phyloP scores from a whole-genome alignment of 768 basidiomycete species.

The Lactarius vividus region DNA sequence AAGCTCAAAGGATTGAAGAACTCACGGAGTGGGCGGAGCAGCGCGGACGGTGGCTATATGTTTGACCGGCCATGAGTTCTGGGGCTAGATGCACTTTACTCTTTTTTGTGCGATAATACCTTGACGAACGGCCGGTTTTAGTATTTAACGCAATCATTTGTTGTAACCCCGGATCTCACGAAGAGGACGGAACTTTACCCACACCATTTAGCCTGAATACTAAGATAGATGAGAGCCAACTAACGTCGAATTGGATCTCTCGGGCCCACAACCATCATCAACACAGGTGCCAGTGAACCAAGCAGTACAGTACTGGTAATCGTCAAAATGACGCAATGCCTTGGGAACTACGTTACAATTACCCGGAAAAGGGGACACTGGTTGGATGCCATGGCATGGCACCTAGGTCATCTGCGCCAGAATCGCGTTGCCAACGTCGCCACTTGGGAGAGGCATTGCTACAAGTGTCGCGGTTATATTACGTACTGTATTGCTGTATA shows the following conservation, averaged over 20 bases:
- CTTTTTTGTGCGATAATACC: neutral
- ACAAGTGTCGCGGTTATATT: neutral
- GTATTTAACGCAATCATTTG: neutral
- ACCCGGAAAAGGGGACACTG: neutral
- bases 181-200: neutral
- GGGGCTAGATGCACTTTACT: neutral
- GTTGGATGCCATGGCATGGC: neutral
- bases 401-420: neutral
- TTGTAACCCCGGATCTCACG: neutral
- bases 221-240: neutral
- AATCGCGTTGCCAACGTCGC: neutral
- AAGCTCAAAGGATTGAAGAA: slow-evolving; percentile 31
- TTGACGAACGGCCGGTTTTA: neutral
- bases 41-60: slow-evolving; percentile 42
- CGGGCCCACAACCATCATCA: neutral
- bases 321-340: neutral
- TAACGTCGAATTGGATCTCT: neutral
- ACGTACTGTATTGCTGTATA: neutral
- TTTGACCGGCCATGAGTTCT: slow-evolving; percentile 28
- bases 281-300: neutral
- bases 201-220: neutral
- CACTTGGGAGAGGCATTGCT: neutral
- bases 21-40: slow-evolving; percentile 39
- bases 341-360: neutral
- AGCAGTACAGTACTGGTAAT: neutral